Evolutionary conservation across 2,329 filamentous ascomycete genomes (phyloP).

Genomic region (Epichloe gansuensis): DNA sequence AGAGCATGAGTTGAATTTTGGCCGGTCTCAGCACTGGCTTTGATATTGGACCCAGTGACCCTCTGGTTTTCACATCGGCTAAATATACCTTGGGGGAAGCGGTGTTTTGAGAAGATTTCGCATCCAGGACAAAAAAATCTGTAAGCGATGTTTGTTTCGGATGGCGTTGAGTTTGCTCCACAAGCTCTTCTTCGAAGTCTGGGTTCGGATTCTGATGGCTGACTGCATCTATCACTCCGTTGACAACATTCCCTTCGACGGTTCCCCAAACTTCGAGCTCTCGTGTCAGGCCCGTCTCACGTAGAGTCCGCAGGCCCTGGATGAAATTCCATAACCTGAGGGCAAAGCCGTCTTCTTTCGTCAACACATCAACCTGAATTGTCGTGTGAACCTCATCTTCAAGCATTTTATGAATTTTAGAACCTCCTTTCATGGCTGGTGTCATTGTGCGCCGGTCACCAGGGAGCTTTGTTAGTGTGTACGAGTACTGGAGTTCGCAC

Average conservation of each 20-base stretch:
- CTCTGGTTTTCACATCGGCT: slow-evolving; percentile 78
- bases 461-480: slow-evolving; percentile 59
- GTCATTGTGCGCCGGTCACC: slow-evolving; percentile 65
- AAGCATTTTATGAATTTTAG: slow-evolving; percentile 64
- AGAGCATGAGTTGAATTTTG: slow-evolving; percentile 78
- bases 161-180: slow-evolving; percentile 15
- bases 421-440: slow-evolving; percentile 71
- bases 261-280: slow-evolving; percentile 79
- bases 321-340: slow-evolving; percentile 83
- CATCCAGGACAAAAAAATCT: slow-evolving; percentile 25
- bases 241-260: slow-evolving; percentile 69
- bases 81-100: slow-evolving; percentile 46
- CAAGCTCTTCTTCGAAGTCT: slow-evolving; percentile 49
- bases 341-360: slow-evolving; percentile 71
- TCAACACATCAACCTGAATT: slow-evolving; percentile 57
- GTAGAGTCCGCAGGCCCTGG: slow-evolving; percentile 64
- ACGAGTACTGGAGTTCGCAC: slow-evolving; percentile 94
- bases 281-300: slow-evolving; percentile 57
- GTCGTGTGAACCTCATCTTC: slow-evolving; percentile 76
- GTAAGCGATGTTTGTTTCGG: slow-evolving; percentile 26
- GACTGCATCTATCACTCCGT: slow-evolving; percentile 80
- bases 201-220: slow-evolving; percentile 65
- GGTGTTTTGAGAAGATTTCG: slow-evolving; percentile 3
- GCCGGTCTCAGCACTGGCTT: slow-evolving; percentile 60
- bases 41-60: slow-evolving; percentile 49